Conservation (phyloP, 1,139 yeast species). For the Blastobotrys indianensis region DNA sequence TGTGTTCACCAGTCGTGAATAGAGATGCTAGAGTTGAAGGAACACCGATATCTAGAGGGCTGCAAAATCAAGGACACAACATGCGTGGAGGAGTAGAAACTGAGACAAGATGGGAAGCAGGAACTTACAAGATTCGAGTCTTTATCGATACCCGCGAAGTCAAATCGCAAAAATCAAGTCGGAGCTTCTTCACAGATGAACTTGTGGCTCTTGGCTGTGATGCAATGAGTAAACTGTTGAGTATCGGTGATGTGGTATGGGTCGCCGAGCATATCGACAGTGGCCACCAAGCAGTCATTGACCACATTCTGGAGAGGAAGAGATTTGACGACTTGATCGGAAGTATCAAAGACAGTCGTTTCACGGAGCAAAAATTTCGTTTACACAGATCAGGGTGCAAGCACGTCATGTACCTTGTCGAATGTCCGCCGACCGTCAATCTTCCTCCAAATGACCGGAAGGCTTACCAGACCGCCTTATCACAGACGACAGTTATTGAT, state of each 20-base stretch:
- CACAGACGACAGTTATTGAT: conserved; percentile 62
- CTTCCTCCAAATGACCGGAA: conserved; percentile 45
- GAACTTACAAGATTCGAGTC: conserved; percentile 52
- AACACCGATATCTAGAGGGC: too few relatives aligned
- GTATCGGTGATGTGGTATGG: conserved; percentile 91
- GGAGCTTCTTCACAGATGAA: conserved; percentile 39
- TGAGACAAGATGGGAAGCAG: conserved; percentile 43
- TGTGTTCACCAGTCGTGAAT: neutral
- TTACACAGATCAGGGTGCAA: conserved; percentile 61
- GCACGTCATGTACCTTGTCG: conserved; percentile 74
- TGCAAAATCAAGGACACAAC: too few relatives aligned
- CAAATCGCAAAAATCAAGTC: conserved; percentile 15
- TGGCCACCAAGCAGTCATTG: conserved; percentile 54
- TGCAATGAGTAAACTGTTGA: conserved; percentile 51
- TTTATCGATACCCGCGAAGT: conserved; percentile 81
- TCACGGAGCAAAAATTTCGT: conserved; percentile 71
- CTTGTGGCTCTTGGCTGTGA: conserved; percentile 47
- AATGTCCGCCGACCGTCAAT: conserved; percentile 50
- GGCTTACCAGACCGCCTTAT: conserved; percentile 70
- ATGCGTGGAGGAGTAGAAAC: neutral
- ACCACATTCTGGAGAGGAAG: conserved; percentile 82
- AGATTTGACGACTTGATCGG: conserved; percentile 76
- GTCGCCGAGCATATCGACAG: conserved; percentile 61
- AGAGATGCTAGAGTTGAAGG: neutral
- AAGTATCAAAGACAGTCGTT: conserved; percentile 85